These are phyloP conservation scores for Cutaneotrichosporon sp. DNA, from an alignment of 1,284 basidiomycete genomes.

Conservation along the genomic window DNA sequence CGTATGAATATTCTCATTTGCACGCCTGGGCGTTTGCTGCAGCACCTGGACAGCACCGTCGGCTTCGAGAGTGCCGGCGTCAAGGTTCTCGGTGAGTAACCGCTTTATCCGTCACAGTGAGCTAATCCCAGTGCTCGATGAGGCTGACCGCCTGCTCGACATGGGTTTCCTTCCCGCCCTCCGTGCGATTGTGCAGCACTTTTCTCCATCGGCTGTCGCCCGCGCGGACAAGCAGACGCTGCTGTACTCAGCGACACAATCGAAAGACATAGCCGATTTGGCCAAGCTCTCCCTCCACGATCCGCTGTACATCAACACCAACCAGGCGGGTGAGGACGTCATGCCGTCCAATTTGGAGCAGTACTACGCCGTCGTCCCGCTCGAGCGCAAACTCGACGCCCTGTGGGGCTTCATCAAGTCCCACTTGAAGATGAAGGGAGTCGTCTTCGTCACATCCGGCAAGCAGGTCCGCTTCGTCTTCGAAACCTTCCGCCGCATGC, in stretches of 20 bases:
- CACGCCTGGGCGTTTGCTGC: conserved; percentile 87
- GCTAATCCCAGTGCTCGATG: conserved; percentile 70
- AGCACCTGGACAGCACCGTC: conserved; percentile 97
- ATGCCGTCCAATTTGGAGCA: conserved; percentile 76
- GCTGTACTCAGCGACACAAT: conserved; percentile 95
- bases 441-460: conserved; percentile 91
- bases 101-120: too few relatives aligned
- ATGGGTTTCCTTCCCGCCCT: conserved; percentile 91
- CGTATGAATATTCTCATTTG: conserved; percentile 98
- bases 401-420: conserved; percentile 94
- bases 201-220: conserved; percentile 56
- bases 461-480: conserved; percentile 93
- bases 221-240: conserved; percentile 73
- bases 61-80: conserved; percentile 88
- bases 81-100: conserved; percentile 73
- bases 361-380: conserved; percentile 76
- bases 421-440: conserved; percentile 84
- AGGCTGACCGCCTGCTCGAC: conserved; percentile 93
- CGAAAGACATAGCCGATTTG: conserved; percentile 80
- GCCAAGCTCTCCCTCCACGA: conserved; percentile 84
- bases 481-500: conserved; percentile 90
- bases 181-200: conserved; percentile 80
- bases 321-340: conserved; percentile 52
- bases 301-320: conserved; percentile 70
- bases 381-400: conserved; percentile 84